Evolutionary conservation across 1,139 yeast species (phyloP), one percentile per base, ranked within the genome.

Genomic region (Kodamaea arcana): DNA sequence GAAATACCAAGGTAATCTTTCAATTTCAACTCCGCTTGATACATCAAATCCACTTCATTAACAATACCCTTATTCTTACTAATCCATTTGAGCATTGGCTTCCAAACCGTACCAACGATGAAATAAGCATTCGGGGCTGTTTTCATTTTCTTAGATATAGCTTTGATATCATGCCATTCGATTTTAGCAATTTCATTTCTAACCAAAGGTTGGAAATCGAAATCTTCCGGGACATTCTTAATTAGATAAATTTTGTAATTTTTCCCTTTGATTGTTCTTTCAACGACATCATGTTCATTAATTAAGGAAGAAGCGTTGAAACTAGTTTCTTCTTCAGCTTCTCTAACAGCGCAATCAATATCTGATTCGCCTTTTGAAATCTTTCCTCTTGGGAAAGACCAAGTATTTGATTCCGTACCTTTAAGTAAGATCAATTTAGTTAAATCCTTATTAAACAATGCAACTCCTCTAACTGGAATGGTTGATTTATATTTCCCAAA

Each of bases 341-440:
- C 99, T 52, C 99, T 75, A n/a, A 86, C 63, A 4, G 97, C 97
- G 65, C 98, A 94, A 36, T 75, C 80, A n/a, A 78, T 72, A 58
- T 94, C 98, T 7, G 80, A 69, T 60, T 94, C 99, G 51, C 81
- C 95, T 55, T 92, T 90, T 27, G 95, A 85, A 39, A 94, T 94
- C 60, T 94, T 94, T 7, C 99, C 99, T 56, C 96, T 71, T 4
- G 99, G 99, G 52, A 94, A 94, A 4, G 96, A 86, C 98, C 98
- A 94, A 10, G 82, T 60, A 27, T 68, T 67, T n/a, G 90, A 76
- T 46, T 86, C 94, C 40, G 82, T 81, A 2, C 97, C 97, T 53
- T 86, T 81, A 3, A 92, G 95, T 49, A 94, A 64, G 27, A 94
- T 54, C 7, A 87, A 70, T 52, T 85, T 86, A 38, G 80, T 74